phyloP scores from a whole-genome alignment of 805 yeast genomes.

The Torulaspora indica region DNA sequence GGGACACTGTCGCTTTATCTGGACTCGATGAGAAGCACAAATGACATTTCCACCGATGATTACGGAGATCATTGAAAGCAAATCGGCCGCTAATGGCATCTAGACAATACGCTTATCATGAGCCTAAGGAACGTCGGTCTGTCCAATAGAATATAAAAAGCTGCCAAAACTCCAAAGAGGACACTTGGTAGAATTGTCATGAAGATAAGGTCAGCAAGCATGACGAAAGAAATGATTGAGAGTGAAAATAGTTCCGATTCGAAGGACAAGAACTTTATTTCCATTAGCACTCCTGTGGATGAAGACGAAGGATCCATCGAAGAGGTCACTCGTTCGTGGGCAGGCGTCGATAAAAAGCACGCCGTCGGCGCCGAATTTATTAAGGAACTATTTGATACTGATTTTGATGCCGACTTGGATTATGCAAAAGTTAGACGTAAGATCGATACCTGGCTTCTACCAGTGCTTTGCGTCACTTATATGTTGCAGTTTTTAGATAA shows the following conservation, averaged over 20 bases:
- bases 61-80: no score
- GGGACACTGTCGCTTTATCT: neutral
- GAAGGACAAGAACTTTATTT: conserved; percentile 1
- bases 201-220: neutral
- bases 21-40: no score
- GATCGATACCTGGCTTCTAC: conserved; percentile 22
- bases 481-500: conserved; percentile 23
- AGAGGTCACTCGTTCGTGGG: neutral
- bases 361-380: conserved; percentile 19
- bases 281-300: conserved; percentile 2
- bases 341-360: conserved; percentile 9
- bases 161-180: no score
- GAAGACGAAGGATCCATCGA: conserved; percentile 4
- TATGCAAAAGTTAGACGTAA: conserved; percentile 23
- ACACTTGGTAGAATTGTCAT: neutral
- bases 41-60: no score
- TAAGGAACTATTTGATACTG: conserved; percentile 15
- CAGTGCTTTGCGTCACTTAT: conserved; percentile 22
- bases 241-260: neutral
- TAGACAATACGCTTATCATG: no score
- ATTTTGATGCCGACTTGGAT: conserved; percentile 14
- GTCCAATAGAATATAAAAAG: no score
- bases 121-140: no score
- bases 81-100: no score
- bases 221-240: neutral